Percentiles rank a stretch among this genome's conserved stretches.
Evolutionary conservation across 306 rosid genomes (phyloP).

Genomic region (Prunus persica): DNA sequence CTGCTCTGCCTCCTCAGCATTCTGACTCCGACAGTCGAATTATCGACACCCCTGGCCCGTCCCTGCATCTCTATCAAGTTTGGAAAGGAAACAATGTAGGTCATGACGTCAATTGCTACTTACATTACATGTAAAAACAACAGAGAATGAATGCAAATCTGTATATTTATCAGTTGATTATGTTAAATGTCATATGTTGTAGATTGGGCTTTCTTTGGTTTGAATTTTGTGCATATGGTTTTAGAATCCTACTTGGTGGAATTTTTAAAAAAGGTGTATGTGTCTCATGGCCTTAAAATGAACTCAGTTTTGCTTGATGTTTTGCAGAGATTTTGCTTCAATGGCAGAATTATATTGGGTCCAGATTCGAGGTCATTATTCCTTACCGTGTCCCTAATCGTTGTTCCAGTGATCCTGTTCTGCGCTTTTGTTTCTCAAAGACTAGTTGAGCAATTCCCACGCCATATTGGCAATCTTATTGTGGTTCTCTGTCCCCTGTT

Average conservation of each 20-base stretch:
- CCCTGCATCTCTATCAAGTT: constrained; percentile 31
- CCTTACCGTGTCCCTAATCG: constrained; percentile 36
- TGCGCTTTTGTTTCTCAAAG: constrained; percentile 30
- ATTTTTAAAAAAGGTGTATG: no score
- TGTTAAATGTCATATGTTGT: background rate
- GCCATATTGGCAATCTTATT: constrained; percentile 20
- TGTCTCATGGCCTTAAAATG: background rate
- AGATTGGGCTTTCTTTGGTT: background rate
- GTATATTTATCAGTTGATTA: background rate
- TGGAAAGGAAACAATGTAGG: constrained; percentile 49
- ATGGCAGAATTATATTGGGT: constrained; percentile 40
- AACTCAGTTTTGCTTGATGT: background rate
- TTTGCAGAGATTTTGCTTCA: constrained; percentile 33
- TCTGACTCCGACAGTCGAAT: constrained; percentile 33
- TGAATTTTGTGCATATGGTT: background rate
- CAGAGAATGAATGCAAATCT: background rate
- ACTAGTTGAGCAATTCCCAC: constrained; percentile 15
- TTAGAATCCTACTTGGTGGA: background rate
- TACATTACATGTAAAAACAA: background rate
- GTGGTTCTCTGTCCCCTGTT: constrained; percentile 17
- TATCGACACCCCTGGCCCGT: constrained; percentile 16
- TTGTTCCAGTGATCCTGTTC: constrained; percentile 35
- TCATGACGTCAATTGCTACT: background rate
- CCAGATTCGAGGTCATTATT: constrained; percentile 39
- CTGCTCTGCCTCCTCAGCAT: constrained; percentile 21